A percentile compares a stretch with the other conserved stretches of the same genome.
Conservation (phyloP, 331 rosid genomes). For the Pyracantha coccinea region DNA sequence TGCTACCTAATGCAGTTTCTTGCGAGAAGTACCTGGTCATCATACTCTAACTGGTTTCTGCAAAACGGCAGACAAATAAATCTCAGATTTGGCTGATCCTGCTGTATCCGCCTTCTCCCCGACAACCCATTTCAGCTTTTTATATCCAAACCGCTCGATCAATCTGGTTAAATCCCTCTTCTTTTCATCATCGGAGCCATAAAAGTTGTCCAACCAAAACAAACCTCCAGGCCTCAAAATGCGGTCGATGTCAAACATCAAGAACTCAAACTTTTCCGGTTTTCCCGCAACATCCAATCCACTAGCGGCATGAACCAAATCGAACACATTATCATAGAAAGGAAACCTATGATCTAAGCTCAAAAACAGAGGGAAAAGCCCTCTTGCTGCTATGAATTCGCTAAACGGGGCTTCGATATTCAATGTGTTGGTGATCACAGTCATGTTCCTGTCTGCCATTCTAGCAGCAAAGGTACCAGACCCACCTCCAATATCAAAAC, state of each 20-base stretch:
- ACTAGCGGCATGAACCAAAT: conserved; percentile 60
- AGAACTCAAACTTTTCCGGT: conserved; percentile 66
- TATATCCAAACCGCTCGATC: conserved; percentile 84
- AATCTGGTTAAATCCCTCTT: conserved; percentile 57
- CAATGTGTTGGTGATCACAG: conserved; percentile 57
- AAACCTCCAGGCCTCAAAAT: conserved; percentile 72
- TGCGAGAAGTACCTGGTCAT: conserved; percentile 7
- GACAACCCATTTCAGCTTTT: conserved; percentile 83
- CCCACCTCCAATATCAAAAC: conserved; percentile 83
- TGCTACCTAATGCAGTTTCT: conserved; percentile 19
- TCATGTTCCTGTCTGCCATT: conserved; percentile 77
- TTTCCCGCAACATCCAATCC: conserved; percentile 62
- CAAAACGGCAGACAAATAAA: conserved; percentile 70
- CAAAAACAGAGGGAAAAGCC: conserved; percentile 68
- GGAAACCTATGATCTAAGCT: conserved; percentile 89
- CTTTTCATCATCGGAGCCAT: conserved; percentile 61
- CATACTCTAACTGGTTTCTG: conserved; percentile 79
- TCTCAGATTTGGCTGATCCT: conserved; percentile 45
- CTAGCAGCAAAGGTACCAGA: conserved; percentile 85
- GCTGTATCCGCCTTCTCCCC: conserved; percentile 55
- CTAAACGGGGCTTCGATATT: conserved; percentile 78
- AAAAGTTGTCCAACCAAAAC: conserved; percentile 87
- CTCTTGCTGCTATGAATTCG: conserved; percentile 90
- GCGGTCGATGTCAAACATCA: conserved; percentile 81
- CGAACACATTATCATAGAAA: conserved; percentile 81